These are phyloP conservation scores for Pseudogymnoascus sp. DNA, from an alignment of 2,329 filamentous ascomycete species.

Conservation along the genomic window DNA sequence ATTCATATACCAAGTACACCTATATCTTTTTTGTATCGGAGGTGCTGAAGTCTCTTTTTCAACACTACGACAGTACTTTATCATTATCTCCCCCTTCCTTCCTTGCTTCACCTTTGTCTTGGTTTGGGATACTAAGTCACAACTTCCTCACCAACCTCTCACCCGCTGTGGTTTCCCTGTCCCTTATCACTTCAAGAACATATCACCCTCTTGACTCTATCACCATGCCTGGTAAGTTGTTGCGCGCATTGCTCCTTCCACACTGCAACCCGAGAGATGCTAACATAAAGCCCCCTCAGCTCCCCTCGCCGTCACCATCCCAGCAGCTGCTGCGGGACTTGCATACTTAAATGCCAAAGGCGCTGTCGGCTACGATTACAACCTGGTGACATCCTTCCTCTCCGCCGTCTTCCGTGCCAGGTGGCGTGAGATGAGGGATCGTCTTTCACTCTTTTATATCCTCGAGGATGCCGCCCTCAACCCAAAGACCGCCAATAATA, in stretches of 20 bases:
- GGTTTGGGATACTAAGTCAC: not conserved
- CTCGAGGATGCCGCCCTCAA: slow-evolving; percentile 59
- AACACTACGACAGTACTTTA: not conserved
- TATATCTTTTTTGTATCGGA: not conserved
- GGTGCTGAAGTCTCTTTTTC: not conserved
- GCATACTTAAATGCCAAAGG: slow-evolving; percentile 72
- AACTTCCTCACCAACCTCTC: not conserved
- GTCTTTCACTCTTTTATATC: slow-evolving; percentile 64
- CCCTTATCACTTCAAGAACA: not conserved
- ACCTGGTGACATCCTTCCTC: slow-evolving; percentile 47
- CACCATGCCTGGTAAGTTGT: not conserved
- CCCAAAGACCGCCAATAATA: slow-evolving; percentile 41
- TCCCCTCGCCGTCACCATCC: slow-evolving; percentile 45
- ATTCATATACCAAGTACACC: not conserved
- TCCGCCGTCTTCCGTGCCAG: slow-evolving; percentile 37
- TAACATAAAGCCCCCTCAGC: slow-evolving; percentile 29
- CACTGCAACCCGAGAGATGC: not conserved
- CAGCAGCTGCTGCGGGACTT: slow-evolving; percentile 57
- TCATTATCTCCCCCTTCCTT: not conserved
- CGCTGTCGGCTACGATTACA: slow-evolving; percentile 57
- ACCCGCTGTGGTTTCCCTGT: not conserved
- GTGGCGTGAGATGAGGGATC: slow-evolving; percentile 47
- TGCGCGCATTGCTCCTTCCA: not conserved
- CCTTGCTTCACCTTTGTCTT: not conserved
- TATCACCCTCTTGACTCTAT: not conserved